phyloP scores from a whole-genome alignment of 2,329 filamentous ascomycete species.

The Ustilaginoidea virens region DNA sequence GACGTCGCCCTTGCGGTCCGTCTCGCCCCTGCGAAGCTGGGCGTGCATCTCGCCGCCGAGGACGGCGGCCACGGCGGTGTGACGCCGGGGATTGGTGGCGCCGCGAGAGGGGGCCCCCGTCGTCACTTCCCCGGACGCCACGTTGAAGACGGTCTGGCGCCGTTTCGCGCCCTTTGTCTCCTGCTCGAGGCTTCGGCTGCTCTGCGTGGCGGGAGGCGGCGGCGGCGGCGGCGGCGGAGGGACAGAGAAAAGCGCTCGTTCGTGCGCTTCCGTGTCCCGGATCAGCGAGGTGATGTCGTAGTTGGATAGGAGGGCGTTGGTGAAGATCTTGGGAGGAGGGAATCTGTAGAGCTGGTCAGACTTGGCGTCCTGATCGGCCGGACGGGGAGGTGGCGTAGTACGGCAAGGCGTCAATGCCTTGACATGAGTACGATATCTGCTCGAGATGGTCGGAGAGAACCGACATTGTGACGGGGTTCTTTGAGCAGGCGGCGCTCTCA shows the following conservation, averaged over 20 bases:
- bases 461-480: slow-evolving; percentile 54
- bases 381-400: slow-evolving; percentile 17
- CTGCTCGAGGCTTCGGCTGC: slow-evolving; percentile 19
- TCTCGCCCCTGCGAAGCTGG: slow-evolving; percentile 48
- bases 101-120: slow-evolving; percentile 32
- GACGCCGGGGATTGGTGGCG: slow-evolving; percentile 42
- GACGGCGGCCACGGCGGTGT: slow-evolving; percentile 80
- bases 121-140: slow-evolving; percentile 46
- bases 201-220: slow-evolving; percentile 23
- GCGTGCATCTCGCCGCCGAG: slow-evolving; percentile 77
- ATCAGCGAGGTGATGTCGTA: slow-evolving; percentile 92
- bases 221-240: slow-evolving; percentile 53
- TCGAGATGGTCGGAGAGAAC: slow-evolving; percentile 57
- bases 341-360: slow-evolving; percentile 40
- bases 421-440: slow-evolving; percentile 62
- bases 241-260: slow-evolving; percentile 87
- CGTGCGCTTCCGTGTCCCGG: slow-evolving; percentile 86
- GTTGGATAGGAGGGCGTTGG: slow-evolving; percentile 74
- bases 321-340: slow-evolving; percentile 83
- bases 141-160: slow-evolving; percentile 51
- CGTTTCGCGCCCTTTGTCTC: slow-evolving; percentile 26
- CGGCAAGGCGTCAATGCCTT: slow-evolving; percentile 62
- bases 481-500: no score
- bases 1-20: slow-evolving; percentile 46
- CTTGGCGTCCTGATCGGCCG: not conserved